These are phyloP conservation scores for Leccinum subgranulosum DNA, from an alignment of 768 basidiomycete species.

Conservation along the genomic window DNA sequence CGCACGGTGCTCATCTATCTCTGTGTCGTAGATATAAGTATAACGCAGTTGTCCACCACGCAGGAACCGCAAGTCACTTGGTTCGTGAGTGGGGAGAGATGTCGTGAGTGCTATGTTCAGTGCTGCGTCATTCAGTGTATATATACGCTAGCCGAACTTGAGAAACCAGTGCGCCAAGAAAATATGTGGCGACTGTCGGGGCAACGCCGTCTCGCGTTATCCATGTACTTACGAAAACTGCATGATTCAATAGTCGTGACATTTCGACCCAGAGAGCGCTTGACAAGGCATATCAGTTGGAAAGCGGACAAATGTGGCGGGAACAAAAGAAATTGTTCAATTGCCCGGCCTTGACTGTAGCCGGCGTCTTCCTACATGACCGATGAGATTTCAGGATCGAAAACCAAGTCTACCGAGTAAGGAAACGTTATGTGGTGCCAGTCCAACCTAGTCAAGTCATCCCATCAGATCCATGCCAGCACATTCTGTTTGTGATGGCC, in stretches of 20 bases:
- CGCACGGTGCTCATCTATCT: conserved; percentile 6
- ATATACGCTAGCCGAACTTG: not conserved
- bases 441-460: not conserved
- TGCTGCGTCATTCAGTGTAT: not conserved
- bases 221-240: not conserved
- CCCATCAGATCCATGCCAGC: not conserved
- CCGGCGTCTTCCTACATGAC: not conserved
- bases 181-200: not conserved
- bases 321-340: not conserved
- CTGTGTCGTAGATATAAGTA: not conserved
- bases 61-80: conserved; percentile 1
- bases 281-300: not conserved
- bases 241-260: not conserved
- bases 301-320: not conserved
- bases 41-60: not conserved
- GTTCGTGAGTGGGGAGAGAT: not conserved
- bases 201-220: not conserved
- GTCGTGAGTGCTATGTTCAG: not conserved
- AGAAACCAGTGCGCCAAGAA: conserved; percentile 13
- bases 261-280: not conserved
- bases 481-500: not conserved
- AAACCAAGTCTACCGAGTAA: not conserved
- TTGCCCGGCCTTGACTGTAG: not conserved
- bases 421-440: not conserved
- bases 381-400: not conserved